Evolutionary conservation across 192 early-diverging fungal genomes (phyloP).

Genomic region (Obelidium mucronatum): DNA sequence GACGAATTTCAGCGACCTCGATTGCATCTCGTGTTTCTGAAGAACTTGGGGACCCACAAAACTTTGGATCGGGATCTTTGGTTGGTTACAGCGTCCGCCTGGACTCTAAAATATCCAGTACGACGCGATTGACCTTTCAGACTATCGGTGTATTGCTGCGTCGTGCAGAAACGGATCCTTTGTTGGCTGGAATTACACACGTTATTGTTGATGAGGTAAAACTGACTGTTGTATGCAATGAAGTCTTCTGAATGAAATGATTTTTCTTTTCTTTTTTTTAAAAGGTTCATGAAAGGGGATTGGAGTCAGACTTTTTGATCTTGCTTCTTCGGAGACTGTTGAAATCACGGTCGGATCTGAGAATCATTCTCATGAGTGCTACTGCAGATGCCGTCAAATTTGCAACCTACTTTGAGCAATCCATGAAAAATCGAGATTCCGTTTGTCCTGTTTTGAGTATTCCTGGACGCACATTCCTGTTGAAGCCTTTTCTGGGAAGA

Average conservation of each 20-base stretch:
- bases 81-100: constrained; percentile 82
- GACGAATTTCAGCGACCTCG: constrained; percentile 82
- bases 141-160: constrained; percentile 80
- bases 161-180: constrained; percentile 67
- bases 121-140: constrained; percentile 76
- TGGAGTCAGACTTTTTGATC: constrained; percentile 81
- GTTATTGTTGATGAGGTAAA: constrained; percentile 74
- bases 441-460: constrained; percentile 52
- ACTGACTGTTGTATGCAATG: neutral
- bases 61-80: constrained; percentile 58
- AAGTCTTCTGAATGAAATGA: too few species aligned
- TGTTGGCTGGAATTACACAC: constrained; percentile 66
- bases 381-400: constrained; percentile 71
- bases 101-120: constrained; percentile 55
- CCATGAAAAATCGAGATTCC: neutral
- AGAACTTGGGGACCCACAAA: constrained; percentile 71
- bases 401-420: constrained; percentile 50
- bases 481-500: constrained; percentile 44
- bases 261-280: neutral
- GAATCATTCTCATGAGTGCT: constrained; percentile 75
- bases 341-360: constrained; percentile 39
- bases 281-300: constrained; percentile 72
- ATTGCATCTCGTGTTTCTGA: constrained; percentile 77
- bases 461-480: constrained; percentile 66
- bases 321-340: constrained; percentile 65